Base-by-base conservation (phyloP, 805 yeast species). In the Teunomyces lycoperdinae region DNA sequence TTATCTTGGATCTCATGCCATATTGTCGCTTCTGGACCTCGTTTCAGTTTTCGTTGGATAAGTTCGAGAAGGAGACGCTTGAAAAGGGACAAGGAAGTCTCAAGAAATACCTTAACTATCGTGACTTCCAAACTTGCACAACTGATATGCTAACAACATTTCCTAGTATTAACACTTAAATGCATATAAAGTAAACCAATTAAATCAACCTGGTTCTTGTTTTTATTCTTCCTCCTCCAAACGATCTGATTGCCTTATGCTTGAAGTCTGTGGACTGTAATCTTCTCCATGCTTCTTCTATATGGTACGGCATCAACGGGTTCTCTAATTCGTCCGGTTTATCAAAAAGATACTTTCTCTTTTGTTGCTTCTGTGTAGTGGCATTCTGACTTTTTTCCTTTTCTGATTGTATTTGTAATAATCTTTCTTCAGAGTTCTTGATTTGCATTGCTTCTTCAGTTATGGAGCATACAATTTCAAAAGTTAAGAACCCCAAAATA, bases 391-490 rank as follows among this genome's bases (percentile, higher is more conserved):
- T 45, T 43, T 53, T 51, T 44, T 54, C 56, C 27, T 45, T 50
- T 39, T 54, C 57, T 8, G 54, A 48, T 31, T 51, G 46, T 13
- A 53, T 51, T 45, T 69, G 73, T 30, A 68, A 66, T 41, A 82
- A 61, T 41, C 68, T 66, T 49, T 84, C 85, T 60, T 88, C 90
- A 24, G 80, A 76, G 45, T 78, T 79, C 56, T 91, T 90, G 30
- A 94, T 84, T 49, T 78, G 80, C 63, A 92, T 75, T 0, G 98
- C 98, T 57, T 85, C 87, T 67, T 92, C 98, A 0, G 99, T 94
- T 44, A 94, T 68, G 7, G 92, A 84, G 60, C 98, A 95, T 2
- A 94, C 99, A 64, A 92, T 90, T 65, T 94, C 99, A 71, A 94
- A 94, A 0, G 99, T 94, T 46, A 94, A 68, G 61, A 94, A 94